These are phyloP conservation scores for Septoria linicola DNA, from an alignment of 2,329 filamentous ascomycete genomes.

Conservation along the genomic window DNA sequence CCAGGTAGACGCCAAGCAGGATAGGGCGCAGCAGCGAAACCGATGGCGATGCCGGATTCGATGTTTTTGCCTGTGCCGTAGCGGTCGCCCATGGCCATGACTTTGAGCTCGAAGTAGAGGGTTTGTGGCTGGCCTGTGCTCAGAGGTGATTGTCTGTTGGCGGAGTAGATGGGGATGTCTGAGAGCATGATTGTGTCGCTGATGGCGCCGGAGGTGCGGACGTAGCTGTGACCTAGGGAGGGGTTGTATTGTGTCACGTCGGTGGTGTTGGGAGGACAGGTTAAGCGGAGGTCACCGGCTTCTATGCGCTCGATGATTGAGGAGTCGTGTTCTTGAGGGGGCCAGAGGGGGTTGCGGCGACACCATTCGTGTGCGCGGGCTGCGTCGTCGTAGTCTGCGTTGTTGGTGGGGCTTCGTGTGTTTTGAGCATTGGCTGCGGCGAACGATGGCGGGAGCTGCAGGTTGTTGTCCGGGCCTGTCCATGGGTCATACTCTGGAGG, in stretches of 20 bases:
- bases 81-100: conserved; percentile 47
- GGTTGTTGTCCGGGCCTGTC: conserved; percentile 70
- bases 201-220: conserved; percentile 40
- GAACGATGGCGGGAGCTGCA: conserved; percentile 70
- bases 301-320: conserved; percentile 47
- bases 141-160: conserved; percentile 58
- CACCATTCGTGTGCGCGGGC: conserved; percentile 68
- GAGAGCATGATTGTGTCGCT: conserved; percentile 65
- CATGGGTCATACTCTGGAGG: conserved; percentile 68
- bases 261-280: conserved; percentile 44
- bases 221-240: conserved; percentile 52
- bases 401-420: conserved; percentile 65
- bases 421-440: conserved; percentile 45
- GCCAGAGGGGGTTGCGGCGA: conserved; percentile 56
- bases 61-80: conserved; percentile 34
- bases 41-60: conserved; percentile 62
- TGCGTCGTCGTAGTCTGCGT: conserved; percentile 65
- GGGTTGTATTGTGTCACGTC: conserved; percentile 48
- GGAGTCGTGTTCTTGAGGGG: conserved; percentile 45
- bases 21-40: conserved; percentile 72
- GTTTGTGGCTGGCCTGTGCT: conserved; percentile 52
- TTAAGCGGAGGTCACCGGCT: conserved; percentile 53
- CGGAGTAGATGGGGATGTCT: conserved; percentile 67
- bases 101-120: conserved; percentile 70
- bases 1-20: conserved; percentile 75